phyloP scores from a whole-genome alignment of 257 asterid genomes.

The Przewalskia tangutica region DNA sequence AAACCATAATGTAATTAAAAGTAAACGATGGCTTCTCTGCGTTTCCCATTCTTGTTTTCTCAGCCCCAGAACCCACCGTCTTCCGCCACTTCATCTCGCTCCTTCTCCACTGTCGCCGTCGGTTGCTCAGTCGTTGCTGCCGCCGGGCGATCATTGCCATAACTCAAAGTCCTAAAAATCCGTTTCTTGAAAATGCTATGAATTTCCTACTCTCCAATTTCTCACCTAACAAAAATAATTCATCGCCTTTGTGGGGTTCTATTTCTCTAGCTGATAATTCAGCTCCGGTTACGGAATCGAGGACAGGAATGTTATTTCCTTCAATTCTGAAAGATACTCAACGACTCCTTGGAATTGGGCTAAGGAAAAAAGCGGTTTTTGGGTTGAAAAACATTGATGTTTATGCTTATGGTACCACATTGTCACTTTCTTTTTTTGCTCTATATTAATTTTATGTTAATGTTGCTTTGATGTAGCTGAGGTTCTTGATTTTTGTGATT shows the following conservation, averaged over 20 bases:
- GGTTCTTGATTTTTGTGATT: not conserved
- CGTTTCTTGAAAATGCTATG: slow-evolving; percentile 33
- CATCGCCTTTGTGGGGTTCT: slow-evolving; percentile 55
- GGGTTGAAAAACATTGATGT: slow-evolving; percentile 89
- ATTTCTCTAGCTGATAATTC: slow-evolving; percentile 43
- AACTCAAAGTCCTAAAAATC: slow-evolving; percentile 26
- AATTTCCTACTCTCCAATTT: slow-evolving; percentile 20
- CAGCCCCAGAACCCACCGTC: slow-evolving; percentile 52
- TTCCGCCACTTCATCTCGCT: slow-evolving; percentile 22
- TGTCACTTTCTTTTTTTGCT: not conserved
- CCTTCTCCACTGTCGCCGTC: slow-evolving; percentile 29
- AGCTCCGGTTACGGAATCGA: slow-evolving; percentile 49
- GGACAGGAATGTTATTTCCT: slow-evolving; percentile 75
- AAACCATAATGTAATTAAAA: not conserved
- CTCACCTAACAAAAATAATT: slow-evolving; percentile 9
- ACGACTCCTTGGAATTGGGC: slow-evolving; percentile 78
- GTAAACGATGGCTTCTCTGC: slow-evolving; percentile 45
- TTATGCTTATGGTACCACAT: slow-evolving; percentile 73
- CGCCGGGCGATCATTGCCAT: slow-evolving; percentile 36
- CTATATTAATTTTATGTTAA: not conserved
- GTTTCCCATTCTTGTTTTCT: slow-evolving; percentile 88
- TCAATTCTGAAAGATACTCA: slow-evolving; percentile 57
- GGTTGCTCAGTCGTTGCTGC: slow-evolving; percentile 14
- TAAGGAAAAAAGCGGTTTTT: slow-evolving; percentile 54
- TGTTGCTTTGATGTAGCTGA: not conserved